Base-by-base conservation (phyloP, 257 asterid genomes). In the Sherardia arvensis region DNA sequence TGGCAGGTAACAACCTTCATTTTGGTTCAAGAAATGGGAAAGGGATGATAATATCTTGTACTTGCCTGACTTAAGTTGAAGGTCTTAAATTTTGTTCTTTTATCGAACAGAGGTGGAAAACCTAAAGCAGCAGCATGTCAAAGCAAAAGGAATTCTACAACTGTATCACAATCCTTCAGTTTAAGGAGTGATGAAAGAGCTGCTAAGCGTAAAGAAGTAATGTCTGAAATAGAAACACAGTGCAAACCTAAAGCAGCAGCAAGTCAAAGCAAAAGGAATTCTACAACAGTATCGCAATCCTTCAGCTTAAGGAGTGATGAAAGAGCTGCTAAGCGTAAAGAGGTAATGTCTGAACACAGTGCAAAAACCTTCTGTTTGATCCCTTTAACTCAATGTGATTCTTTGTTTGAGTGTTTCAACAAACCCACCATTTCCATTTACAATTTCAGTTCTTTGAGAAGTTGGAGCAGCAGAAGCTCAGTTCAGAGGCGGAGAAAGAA, bases 121-220 rank as follows among this genome's bases (percentile, higher is more conserved):
- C 53, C 82, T 60, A 65, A 83, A 63, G 73, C 30, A 69, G 73
- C 30, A 69, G 23, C 66, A 40, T 61, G 61, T 59, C 80, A 74
- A 66, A 71, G 61, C 51, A 76, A 77, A 64, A 77, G 73, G 67
- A 72, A 76, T 66, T 54, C 74, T 62, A 66, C 83, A 10, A 78
- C 74, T 45, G 76, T 74, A 36, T 60, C 83, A 53, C 71, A 81
- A 57, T 71, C 95, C 59, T 88, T 85, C 81, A 78, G 68, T 74
- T 83, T 91, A 69, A 86, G 76, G 81, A 86, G 95, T 68, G 95
- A 88, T 69, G 94, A 88, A 77, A 79, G 98, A 78, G 95, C 84
- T 34, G 85, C 78, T 70, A 91, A 84, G 67, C 84, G 90, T 33
- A 86, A 77, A 82, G 96, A 91, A 94, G 98, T 72, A 80, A 76